phyloP scores from a whole-genome alignment of 805 yeast species.

The Priceomyces carsonii region DNA sequence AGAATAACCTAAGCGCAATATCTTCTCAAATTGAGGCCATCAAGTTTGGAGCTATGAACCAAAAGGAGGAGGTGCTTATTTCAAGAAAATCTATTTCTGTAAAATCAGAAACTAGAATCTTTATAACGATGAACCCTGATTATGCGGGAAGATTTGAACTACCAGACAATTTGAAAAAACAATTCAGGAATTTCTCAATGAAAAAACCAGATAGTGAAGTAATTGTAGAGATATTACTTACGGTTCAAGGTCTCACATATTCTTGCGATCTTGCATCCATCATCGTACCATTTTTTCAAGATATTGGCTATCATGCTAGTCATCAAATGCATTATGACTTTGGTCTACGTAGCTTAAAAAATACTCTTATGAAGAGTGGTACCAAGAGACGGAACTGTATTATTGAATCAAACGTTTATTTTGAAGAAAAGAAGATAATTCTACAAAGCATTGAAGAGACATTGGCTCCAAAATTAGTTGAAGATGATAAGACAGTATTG shows the following conservation, averaged over 20 bases:
- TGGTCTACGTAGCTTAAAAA: constrained; percentile 81
- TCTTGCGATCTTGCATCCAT: constrained; percentile 46
- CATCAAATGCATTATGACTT: constrained; percentile 82
- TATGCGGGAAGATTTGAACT: constrained; percentile 80
- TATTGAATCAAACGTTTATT: constrained; percentile 5
- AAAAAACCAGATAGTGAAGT: constrained; percentile 64
- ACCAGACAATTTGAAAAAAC: constrained; percentile 82
- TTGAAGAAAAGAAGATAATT: constrained; percentile 34
- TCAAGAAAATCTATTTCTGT: constrained; percentile 43
- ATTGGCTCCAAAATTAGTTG: constrained; percentile 65
- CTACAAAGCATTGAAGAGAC: constrained; percentile 58
- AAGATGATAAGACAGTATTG: constrained; percentile 50
- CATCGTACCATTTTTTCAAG: constrained; percentile 56
- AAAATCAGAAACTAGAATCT: constrained; percentile 61
- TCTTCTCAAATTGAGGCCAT: constrained; percentile 77
- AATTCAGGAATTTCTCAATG: constrained; percentile 77
- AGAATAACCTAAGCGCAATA: constrained; percentile 75
- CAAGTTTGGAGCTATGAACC: constrained; percentile 50
- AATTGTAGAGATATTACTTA: constrained; percentile 72
- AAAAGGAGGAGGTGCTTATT: constrained; percentile 33
- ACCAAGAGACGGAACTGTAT: constrained; percentile 22
- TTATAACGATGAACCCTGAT: constrained; percentile 89
- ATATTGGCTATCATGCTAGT: constrained; percentile 43
- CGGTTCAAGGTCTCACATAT: constrained; percentile 66
- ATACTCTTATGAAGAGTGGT: constrained; percentile 63